phyloP scores from a whole-genome alignment of 257 asterid species.

The Ocimum tenuiflorum region DNA sequence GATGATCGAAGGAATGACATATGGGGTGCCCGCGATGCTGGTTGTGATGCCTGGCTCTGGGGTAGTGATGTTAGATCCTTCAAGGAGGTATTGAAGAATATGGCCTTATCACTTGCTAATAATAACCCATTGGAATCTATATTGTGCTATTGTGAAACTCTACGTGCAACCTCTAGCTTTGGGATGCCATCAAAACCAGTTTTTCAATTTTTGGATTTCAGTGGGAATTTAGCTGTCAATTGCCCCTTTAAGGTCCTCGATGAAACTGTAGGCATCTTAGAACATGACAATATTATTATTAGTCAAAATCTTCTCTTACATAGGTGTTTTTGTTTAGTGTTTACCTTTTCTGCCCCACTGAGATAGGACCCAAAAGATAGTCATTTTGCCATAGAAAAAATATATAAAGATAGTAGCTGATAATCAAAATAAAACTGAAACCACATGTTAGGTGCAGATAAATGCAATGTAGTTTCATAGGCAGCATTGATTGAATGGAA shows the following conservation, averaged over 20 bases:
- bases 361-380: background rate
- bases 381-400: background rate
- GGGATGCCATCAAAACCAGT: background rate
- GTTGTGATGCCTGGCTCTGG: constrained; percentile 99
- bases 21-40: constrained; percentile 99
- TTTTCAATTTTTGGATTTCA: background rate
- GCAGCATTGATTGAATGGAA: background rate
- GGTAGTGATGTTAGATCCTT: constrained; percentile 89
- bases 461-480: background rate
- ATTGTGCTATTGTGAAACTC: background rate
- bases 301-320: background rate
- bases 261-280: no score
- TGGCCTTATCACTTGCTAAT: background rate
- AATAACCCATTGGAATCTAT: background rate
- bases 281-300: no score
- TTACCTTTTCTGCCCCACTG: background rate
- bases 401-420: background rate
- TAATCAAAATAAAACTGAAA: no score
- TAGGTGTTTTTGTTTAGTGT: no score
- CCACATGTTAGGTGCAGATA: background rate
- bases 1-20: constrained; percentile 95
- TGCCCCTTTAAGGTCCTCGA: no score
- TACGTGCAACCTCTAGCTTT: background rate
- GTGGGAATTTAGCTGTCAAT: background rate
- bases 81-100: constrained; percentile 56